Evolutionary conservation across 768 basidiomycete species (phyloP), one percentile per base, ranked within the genome.

Genomic region (Neoboletus magnificus): DNA sequence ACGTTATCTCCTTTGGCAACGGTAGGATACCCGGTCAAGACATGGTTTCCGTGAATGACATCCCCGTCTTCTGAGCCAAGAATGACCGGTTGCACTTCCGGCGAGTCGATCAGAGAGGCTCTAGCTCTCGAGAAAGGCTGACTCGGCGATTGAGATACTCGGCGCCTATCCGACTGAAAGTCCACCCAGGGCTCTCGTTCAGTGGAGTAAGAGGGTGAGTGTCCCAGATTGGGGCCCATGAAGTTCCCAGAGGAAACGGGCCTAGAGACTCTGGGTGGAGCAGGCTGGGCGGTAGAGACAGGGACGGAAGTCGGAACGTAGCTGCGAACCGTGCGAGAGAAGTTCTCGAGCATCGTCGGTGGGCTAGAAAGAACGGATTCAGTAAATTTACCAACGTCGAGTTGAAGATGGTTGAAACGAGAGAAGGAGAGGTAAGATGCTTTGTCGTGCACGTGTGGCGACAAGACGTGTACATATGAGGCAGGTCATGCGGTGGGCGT

Each of bases 281-380:
- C 75, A 16, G 81, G 79, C 1, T 73, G 69, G 1, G 79, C 76
- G 2, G 73, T 66, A 1, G 82, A 76, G 29, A 82, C 76, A 15
- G 79, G 72, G 48, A 82, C 79, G 9, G 79, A 77, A 18, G 77
- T 73, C 4, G 82, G 83, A 9, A 82, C 78, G 52, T 84, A 84
- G 57, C 72, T 76, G 44, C 82, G 79, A 27, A 84, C 71, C 11
- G 81, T 76, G 20, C 78, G 77, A 11, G 82, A 79, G 58, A 84
- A 73, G 23, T 73, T 73, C 66, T 82, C 79, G 20, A 83, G 71
- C 53, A 79, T 74, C 0, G 80, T 76, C 10, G 77, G 77, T 56
- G 75, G 78, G n/a, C 80, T 82, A 63, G 33, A 58, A 46, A 22
- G 16, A n/a, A 37, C 3, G 16, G 1, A 33, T 43, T 70, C 48